Base-by-base conservation (phyloP, 2,329 filamentous ascomycete genomes). In the Neofusicoccum umdonicola region DNA sequence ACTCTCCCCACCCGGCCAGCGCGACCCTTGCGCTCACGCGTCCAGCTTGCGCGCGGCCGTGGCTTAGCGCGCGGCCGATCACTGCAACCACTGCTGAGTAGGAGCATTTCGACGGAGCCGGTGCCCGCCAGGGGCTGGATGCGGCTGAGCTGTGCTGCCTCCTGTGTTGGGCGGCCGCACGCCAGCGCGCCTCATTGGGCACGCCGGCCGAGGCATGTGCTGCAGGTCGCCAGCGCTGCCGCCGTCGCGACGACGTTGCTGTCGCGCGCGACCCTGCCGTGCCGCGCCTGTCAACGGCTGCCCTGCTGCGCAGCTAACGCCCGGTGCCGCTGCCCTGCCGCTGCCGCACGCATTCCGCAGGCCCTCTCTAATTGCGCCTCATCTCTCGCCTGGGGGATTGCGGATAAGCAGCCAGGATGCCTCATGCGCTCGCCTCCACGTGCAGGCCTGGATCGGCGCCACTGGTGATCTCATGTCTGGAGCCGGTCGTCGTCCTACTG, bases 401-500 rank as follows among this genome's bases (percentile, higher is more conserved):
- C 27, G 4, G 27, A 31, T 31, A 22, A n/a, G 17, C 48, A 35
- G 47, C 17, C 54, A 13, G 39, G 35, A 44, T 34, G 11, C 41
- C 27, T 45, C 54, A 15, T 15, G 54, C 54, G 39, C 13, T 31
- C 27, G 27, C 27, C 27, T 31, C 54, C 54, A 41, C 54, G 39
- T 44, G 54, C 54, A 15, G 39, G 54, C 34, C 41, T 35, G 54
- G 54, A 56, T 45, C 54, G 54, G 54, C 54, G 54, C 54, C 54
- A 47, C 56, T 34, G 17, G 22, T 19, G 4, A 37, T 13, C 13
- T 31, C 15, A 17, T 19, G 22, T 35, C 41, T 45, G 27, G 52
- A 27, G 52, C 52, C 37, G 52, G 52, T 31, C 52, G 37, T n/a
- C 19, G 5, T 56, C 37, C 37, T 56, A 42, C 52, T 41, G 37